Evolutionary conservation across 495 filamentous ascomycete genomes (phyloP).

Genomic region (Hypomontagnella submonticulosa): DNA sequence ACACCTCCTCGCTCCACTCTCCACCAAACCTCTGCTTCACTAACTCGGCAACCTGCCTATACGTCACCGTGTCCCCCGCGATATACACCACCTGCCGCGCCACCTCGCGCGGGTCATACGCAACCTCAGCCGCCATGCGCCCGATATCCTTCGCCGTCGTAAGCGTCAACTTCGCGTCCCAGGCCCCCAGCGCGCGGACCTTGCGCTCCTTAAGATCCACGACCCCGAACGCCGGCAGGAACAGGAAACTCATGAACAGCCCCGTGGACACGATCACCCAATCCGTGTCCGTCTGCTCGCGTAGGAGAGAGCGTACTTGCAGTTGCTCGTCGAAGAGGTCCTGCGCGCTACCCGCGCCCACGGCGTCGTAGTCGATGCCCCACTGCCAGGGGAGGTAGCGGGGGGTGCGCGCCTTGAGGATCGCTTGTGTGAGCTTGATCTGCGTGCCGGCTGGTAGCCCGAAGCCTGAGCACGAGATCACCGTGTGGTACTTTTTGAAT

Average conservation of each 20-base stretch:
- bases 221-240: conserved; percentile 66
- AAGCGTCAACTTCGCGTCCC: conserved; percentile 66
- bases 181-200: conserved; percentile 65
- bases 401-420: conserved; percentile 55
- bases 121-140: conserved; percentile 62
- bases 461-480: conserved; percentile 68
- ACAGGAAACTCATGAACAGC: conserved; percentile 73
- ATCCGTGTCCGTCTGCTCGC: conserved; percentile 55
- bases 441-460: conserved; percentile 61
- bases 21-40: conserved; percentile 56
- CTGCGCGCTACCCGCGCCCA: conserved; percentile 64
- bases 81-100: conserved; percentile 59
- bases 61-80: conserved; percentile 69
- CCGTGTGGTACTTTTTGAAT: conserved; percentile 60
- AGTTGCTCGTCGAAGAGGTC: conserved; percentile 72
- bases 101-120: conserved; percentile 47
- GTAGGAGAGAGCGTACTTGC: conserved; percentile 63
- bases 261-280: conserved; percentile 72
- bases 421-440: conserved; percentile 61
- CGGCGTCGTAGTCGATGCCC: conserved; percentile 71
- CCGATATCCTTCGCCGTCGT: conserved; percentile 70
- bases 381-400: conserved; percentile 74
- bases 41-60: conserved; percentile 61
- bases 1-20: conserved; percentile 58
- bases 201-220: conserved; percentile 53